These are phyloP conservation scores for Citeromyces matritensis DNA, from an alignment of 805 yeast genomes.

Conservation along the genomic window DNA sequence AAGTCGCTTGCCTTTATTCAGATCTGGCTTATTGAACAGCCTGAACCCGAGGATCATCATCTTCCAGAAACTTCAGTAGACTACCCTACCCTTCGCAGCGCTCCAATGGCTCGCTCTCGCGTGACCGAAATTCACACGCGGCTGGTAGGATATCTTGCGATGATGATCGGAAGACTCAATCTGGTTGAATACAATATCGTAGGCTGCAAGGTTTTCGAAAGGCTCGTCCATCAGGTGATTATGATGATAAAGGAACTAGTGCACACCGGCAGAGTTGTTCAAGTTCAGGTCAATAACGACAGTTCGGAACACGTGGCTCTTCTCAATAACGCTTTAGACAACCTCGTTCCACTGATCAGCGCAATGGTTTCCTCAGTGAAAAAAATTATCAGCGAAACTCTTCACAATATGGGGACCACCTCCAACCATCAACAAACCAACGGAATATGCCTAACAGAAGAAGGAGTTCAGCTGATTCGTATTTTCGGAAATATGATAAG, in stretches of 20 bases:
- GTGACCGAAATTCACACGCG: slow-evolving; percentile 49
- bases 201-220: slow-evolving; percentile 57
- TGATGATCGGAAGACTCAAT: slow-evolving; percentile 66
- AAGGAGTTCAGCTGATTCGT: too few species aligned
- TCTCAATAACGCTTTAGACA: slow-evolving; percentile 36
- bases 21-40: slow-evolving; percentile 50
- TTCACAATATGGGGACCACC: too few species aligned
- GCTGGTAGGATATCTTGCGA: slow-evolving; percentile 42
- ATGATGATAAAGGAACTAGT: slow-evolving; percentile 44
- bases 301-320: background rate
- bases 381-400: slow-evolving; percentile 30
- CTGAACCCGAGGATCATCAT: background rate
- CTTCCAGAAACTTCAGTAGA: slow-evolving; percentile 11
- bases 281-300: slow-evolving; percentile 5
- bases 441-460: too few species aligned
- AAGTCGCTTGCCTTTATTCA: slow-evolving; percentile 51
- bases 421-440: too few species aligned
- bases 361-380: slow-evolving; percentile 53
- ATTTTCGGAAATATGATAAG: too few species aligned
- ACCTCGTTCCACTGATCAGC: slow-evolving; percentile 42
- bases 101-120: slow-evolving; percentile 52
- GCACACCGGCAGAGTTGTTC: slow-evolving; percentile 9
- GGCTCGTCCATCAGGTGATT: slow-evolving; percentile 54
- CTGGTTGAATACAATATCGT: slow-evolving; percentile 57
- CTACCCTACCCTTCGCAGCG: slow-evolving; percentile 27